Base-by-base conservation (phyloP, 2,329 filamentous ascomycete species). In the Didymella pomorum region DNA sequence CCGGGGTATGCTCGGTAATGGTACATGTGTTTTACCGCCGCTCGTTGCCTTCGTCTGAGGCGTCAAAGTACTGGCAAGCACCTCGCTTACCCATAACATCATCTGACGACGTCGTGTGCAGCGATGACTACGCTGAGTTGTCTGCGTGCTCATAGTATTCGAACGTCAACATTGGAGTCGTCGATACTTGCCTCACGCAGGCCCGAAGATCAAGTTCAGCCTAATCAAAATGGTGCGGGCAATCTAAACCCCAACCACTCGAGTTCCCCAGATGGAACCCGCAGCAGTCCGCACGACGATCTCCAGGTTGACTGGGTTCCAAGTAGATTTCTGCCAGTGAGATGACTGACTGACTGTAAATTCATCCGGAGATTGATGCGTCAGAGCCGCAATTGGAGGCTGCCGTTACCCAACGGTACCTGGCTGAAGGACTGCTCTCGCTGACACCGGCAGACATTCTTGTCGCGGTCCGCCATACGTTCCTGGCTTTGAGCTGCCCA, bases 161-260 rank as follows among this genome's bases (percentile, higher is more conserved):
- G 18, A 41, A 43, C 33, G 60, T 35, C 44, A 58, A 26, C 52
- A 56, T 42, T 44, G 53, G 29, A 26, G 50, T 53, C 33, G 56
- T 20, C 37, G 43, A 37, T 44, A 39, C 44, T 44, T 48, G 29
- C 39, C 29, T 52, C 18, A 35, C 23, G 25, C 39, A 46, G 25
- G 31, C 28, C 56, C 41, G 56, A 56, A 51, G 33, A 48, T 52
- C 56, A 52, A 67, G 63, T 72, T 72, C 65, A 71, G 70, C 61
- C 67, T 71, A 72, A 72, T 72, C 57, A 63, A 61, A 50, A 56
- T 31, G 58, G 63, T 63, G 58, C 69, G 52, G 57, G 60, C 61
- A 73, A 73, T 72, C 56, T 70, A 70, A 63, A 50, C 57, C 60
- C 64, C 62, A 61, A 45, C 60, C 61, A 61, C 55, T 63, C 46